Conservation (phyloP, 306 rosid species). For the Malus sieversii region DNA sequence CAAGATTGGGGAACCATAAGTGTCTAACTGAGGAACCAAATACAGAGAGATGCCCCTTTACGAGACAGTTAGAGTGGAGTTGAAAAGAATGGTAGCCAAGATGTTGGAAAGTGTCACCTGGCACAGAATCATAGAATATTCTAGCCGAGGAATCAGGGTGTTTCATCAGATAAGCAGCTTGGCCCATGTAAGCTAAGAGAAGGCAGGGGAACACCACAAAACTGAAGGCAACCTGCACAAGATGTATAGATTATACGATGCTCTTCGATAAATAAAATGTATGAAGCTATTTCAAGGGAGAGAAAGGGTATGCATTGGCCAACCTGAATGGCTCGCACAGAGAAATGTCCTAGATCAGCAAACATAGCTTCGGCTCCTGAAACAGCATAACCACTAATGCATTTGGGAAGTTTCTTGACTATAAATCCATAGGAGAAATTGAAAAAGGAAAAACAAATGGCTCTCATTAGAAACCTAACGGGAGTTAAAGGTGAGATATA, state of each 20-base stretch:
- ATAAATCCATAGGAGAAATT: neutral
- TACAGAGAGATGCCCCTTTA: constrained; percentile 3
- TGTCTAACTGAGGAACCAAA: constrained; percentile 7
- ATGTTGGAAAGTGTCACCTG: constrained; percentile 52
- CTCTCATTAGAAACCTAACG: neutral
- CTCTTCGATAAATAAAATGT: neutral
- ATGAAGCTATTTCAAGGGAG: constrained; percentile 4
- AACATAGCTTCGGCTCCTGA: constrained; percentile 98
- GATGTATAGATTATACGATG: constrained; percentile 1
- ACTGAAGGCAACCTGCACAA: constrained; percentile 75
- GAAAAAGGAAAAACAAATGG: neutral
- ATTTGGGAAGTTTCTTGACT: neutral
- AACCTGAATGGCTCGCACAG: constrained; percentile 86
- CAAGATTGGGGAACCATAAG: constrained; percentile 18
- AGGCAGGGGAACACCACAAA: constrained; percentile 90
- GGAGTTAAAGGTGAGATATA: constrained; percentile 22
- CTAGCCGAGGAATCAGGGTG: constrained; percentile 37
- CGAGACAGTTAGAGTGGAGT: neutral
- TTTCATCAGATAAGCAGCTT: constrained; percentile 78
- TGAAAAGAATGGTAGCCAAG: constrained; percentile 5
- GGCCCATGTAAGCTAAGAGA: constrained; percentile 94
- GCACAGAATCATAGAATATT: constrained; percentile 78
- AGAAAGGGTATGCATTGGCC: constrained; percentile 7
- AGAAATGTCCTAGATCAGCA: constrained; percentile 94
- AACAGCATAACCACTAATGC: constrained; percentile 14